Evolutionary conservation across 192 early-diverging fungal genomes (phyloP), one percentile per base, ranked within the genome.

Genomic region (Rhizophagus prolifer): DNA sequence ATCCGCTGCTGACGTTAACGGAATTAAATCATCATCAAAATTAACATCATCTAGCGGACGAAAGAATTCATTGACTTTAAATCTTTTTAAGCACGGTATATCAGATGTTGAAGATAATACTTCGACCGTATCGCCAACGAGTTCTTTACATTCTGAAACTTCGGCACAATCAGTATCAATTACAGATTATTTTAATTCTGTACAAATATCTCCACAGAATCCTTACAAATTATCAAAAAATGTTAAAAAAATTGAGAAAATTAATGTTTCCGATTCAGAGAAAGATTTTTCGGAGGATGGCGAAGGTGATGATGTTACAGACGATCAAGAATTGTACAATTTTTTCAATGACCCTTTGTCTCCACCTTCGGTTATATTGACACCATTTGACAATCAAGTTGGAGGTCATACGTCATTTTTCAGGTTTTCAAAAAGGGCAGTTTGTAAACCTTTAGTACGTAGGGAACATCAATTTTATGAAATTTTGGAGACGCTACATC

Each of bases 401-500:
- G 98, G 98, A n/a, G 98, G 98, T 1, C 98, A 99, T 80, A 93
- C 96, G 7, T 91, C 95, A 7, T 94, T 99, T 66, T 86, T 98
- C 65, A 93, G 97, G 58, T 97, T 99, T 82, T 97, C 96, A 12
- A 95, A 97, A 80, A 92, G 91, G 81, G 96, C 98, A 10, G 92
- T 99, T 28, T 99, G 95, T 85, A 99, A 99, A 82, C 96, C 96
- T 25, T 88, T 97, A 60, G 91, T 93, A 46, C 81, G 84, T 75
- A 88, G 89, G 62, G 98, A 99, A 78, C 89, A 90, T 47, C 79
- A 87, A 16, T 97, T 98, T 82, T 99, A 99, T 86, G 97, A 98
- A 73, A 84, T 86, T 34, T 81, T 99, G 10, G 92, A 94, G 30
- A 80, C 72, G 34, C 78, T 72, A 19, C 83, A 82, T 78, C 92